Conservation (phyloP, 2,329 filamentous ascomycete species). For the Seiridium cupressi region DNA sequence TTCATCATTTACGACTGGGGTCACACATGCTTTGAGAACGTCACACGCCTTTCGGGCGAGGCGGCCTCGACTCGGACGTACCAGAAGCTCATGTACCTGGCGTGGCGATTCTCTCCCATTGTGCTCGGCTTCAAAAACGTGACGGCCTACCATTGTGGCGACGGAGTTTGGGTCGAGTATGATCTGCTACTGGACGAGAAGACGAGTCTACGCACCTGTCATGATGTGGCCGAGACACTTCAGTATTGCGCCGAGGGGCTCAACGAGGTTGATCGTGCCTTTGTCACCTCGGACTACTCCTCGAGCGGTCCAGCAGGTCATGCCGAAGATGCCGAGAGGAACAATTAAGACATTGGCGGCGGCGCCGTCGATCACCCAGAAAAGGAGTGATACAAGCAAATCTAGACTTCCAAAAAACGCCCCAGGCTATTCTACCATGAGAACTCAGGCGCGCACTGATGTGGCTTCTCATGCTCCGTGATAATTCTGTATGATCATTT, state of each 20-base stretch:
- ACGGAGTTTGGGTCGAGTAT: slow-evolving; percentile 62
- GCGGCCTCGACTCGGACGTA: slow-evolving; percentile 49
- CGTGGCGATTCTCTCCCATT: slow-evolving; percentile 53
- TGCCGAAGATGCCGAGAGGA: slow-evolving; percentile 4
- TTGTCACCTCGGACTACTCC: slow-evolving; percentile 35
- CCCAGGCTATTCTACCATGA: too few species aligned
- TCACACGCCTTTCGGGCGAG: slow-evolving; percentile 57
- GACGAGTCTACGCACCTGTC: slow-evolving; percentile 48
- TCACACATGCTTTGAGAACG: slow-evolving; percentile 57
- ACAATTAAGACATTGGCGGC: neutral
- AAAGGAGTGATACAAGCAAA: too few species aligned
- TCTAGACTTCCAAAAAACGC: too few species aligned
- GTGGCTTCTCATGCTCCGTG: too few species aligned
- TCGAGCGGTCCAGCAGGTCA: neutral
- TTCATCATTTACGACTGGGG: slow-evolving; percentile 72
- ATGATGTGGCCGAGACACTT: slow-evolving; percentile 62
- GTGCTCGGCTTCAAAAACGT: slow-evolving; percentile 53
- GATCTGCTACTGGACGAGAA: slow-evolving; percentile 57
- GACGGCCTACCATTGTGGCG: slow-evolving; percentile 59
- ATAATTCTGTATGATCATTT: too few species aligned
- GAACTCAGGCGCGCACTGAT: too few species aligned
- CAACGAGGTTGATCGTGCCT: slow-evolving; percentile 35
- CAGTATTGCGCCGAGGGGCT: slow-evolving; percentile 60
- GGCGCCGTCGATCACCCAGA: too few species aligned
- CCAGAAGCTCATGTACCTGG: slow-evolving; percentile 59